phyloP scores from a whole-genome alignment of 2,329 filamentous ascomycete genomes.

The Aspergillus caelatus region DNA sequence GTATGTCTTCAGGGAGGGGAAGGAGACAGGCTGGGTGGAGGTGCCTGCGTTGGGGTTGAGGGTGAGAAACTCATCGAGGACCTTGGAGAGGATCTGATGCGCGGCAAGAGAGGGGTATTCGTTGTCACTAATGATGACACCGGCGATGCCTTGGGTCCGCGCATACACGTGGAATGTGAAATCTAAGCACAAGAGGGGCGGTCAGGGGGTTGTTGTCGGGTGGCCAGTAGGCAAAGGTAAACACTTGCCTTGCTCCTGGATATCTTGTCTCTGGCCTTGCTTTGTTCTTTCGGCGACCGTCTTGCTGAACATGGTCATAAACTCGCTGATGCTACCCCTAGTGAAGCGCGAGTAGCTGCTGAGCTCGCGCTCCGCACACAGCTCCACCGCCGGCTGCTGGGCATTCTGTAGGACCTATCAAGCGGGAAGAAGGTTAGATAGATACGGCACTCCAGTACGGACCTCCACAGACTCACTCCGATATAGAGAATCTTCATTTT shows the following conservation, averaged over 20 bases:
- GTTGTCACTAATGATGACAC: slow-evolving; percentile 76
- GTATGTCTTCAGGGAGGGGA: slow-evolving; percentile 80
- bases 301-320: slow-evolving; percentile 85
- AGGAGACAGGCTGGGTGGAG: slow-evolving; percentile 51
- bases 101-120: slow-evolving; percentile 78
- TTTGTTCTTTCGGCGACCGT: slow-evolving; percentile 84
- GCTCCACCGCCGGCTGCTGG: slow-evolving; percentile 72
- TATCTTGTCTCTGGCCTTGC: slow-evolving; percentile 80
- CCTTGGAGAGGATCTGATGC: slow-evolving; percentile 82
- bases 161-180: slow-evolving; percentile 72
- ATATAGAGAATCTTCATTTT: slow-evolving; percentile 88
- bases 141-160: slow-evolving; percentile 69
- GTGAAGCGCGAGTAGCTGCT: slow-evolving; percentile 79
- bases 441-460: neutral
- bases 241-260: slow-evolving; percentile 57
- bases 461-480: slow-evolving; percentile 62
- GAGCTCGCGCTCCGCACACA: slow-evolving; percentile 76
- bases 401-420: slow-evolving; percentile 81
- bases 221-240: neutral
- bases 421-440: neutral
- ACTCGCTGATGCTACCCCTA: slow-evolving; percentile 60
- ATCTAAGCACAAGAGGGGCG: slow-evolving; percentile 13
- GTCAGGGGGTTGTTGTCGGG: slow-evolving; percentile 10
- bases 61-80: slow-evolving; percentile 82
- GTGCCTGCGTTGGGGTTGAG: slow-evolving; percentile 66